Base-by-base conservation (phyloP, 768 basidiomycete species). In the Termitomyces heimii region DNA sequence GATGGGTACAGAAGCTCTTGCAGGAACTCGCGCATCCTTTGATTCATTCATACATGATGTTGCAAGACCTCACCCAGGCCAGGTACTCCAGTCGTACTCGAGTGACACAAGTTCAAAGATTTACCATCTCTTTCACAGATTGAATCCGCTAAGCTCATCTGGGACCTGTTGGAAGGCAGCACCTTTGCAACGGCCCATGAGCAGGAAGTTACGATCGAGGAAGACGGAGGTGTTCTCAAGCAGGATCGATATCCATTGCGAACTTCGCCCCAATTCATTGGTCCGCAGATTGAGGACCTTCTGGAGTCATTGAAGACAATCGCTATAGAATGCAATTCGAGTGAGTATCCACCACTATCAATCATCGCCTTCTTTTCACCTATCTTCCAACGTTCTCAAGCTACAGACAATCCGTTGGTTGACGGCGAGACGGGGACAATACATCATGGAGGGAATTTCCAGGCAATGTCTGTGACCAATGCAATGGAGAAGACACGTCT, bases 391-490 rank as follows among this genome's bases (percentile, higher is more conserved):
- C n/a, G 48, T 39, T 58, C 18, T 46, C 45, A 54, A 89, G 86
- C 92, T 20, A 94, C 92, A 4, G 92, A 94, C 67, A 94, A 94
- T 66, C 92, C 92, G 1, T 80, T 94, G 8, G 76, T 93, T 39
- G 88, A 94, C 59, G 77, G 78, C 42, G 78, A 84, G 62, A 81
- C 80, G 5, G 83, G 83, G 2, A 74, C 72, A 52, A 76, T 92
- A 20, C 88, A 92, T 68, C 81, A 92, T 55, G 92, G 90, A 31
- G 92, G 92, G 16, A 94, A 94, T 68, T 94, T 94, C 82, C 92
- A 94, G 67, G 89, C 90, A 0, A 88, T 91, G 80, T 77, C 89
- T 3, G 84, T 94, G 40, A 89, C 89, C 8, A 92, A 89, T 55
- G 83, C 85, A 13, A 92, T 93, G 89, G 92, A 94, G 68, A 91